Evolutionary conservation across 768 basidiomycete genomes (phyloP).

Genomic region (Polyporus arcularius): DNA sequence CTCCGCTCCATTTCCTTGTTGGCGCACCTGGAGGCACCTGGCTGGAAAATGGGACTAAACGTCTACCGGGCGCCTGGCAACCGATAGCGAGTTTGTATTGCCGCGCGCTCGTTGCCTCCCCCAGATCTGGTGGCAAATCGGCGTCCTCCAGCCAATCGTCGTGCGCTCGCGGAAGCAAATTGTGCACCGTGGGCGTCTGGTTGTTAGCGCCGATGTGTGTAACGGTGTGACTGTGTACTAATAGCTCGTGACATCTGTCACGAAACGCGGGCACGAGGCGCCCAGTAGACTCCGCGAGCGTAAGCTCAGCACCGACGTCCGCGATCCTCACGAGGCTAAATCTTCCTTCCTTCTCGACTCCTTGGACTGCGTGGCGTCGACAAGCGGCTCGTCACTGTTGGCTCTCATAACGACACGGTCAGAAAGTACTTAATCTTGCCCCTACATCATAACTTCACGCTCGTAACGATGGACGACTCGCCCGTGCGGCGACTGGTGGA

Average conservation of each 20-base stretch:
- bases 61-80: background rate
- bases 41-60: background rate
- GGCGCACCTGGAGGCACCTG: background rate
- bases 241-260: background rate
- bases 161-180: slow-evolving; percentile 19
- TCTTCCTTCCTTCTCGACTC: slow-evolving; percentile 1
- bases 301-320: slow-evolving; percentile 15
- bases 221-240: background rate
- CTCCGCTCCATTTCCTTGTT: background rate
- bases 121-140: slow-evolving; percentile 10
- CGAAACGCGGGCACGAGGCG: background rate
- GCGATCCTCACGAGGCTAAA: slow-evolving; percentile 15
- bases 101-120: background rate
- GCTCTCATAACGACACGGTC: too few species aligned
- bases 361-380: background rate
- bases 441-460: background rate
- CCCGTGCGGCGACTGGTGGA: slow-evolving; percentile 30
- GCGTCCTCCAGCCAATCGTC: slow-evolving; percentile 9
- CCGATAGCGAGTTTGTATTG: slow-evolving; percentile 8
- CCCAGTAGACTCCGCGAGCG: slow-evolving; percentile 14
- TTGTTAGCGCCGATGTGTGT: background rate
- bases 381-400: too few species aligned
- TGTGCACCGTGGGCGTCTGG: background rate
- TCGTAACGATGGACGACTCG: slow-evolving; percentile 29
- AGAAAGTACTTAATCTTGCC: background rate